These are phyloP conservation scores for Isatis lusitanica DNA, from an alignment of 441 rosid genomes.

Conservation along the genomic window DNA sequence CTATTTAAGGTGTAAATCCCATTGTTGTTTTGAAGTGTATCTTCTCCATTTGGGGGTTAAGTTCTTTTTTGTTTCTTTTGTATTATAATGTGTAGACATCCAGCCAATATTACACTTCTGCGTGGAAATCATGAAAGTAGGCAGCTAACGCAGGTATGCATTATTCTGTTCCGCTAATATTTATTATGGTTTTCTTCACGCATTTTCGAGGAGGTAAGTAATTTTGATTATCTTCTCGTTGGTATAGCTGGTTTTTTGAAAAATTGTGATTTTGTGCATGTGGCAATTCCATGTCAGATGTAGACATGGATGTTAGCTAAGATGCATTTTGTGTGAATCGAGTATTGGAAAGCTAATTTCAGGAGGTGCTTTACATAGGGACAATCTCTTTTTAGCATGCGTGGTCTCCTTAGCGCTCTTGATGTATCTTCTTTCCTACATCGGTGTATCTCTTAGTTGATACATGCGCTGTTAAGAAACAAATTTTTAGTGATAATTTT, in stretches of 20 bases:
- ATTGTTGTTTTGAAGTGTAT: background rate
- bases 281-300: constrained; percentile 29
- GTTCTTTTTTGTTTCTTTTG: background rate
- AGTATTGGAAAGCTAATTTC: constrained; percentile 26
- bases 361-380: constrained; percentile 24
- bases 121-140: constrained; percentile 99
- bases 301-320: constrained; percentile 24
- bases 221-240: constrained; percentile 18
- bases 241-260: constrained; percentile 24
- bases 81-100: constrained; percentile 61
- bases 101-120: constrained; percentile 93
- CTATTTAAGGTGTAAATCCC: background rate
- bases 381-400: constrained; percentile 6
- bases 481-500: background rate
- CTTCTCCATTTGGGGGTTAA: background rate
- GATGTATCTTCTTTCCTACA: background rate
- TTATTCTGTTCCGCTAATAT: constrained; percentile 8
- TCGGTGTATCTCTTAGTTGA: background rate
- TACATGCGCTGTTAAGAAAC: background rate
- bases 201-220: constrained; percentile 4
- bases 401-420: constrained; percentile 13
- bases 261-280: constrained; percentile 27
- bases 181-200: background rate
- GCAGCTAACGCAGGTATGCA: constrained; percentile 92
- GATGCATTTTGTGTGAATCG: constrained; percentile 30